Conservation (phyloP, 768 basidiomycete genomes). For the Naganishia kalamii region DNA sequence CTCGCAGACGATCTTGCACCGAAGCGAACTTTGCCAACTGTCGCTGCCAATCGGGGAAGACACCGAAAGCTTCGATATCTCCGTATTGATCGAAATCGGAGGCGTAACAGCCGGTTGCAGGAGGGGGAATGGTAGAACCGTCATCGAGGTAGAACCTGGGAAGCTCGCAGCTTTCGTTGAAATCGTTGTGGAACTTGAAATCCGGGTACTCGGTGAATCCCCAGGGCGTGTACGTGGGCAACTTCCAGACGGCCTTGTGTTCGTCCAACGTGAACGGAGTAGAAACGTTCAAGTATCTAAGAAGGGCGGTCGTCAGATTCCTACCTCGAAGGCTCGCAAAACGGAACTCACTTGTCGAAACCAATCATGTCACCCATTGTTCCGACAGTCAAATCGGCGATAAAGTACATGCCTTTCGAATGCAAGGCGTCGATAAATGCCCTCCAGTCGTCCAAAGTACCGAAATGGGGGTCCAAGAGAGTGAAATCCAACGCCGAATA, state of each 20-base stretch:
- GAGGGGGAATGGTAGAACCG: constrained; percentile 57
- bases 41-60: constrained; percentile 66
- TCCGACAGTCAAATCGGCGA: constrained; percentile 89
- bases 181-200: constrained; percentile 64
- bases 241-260: constrained; percentile 67
- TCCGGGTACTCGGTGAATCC: constrained; percentile 77
- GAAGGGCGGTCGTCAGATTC: not conserved
- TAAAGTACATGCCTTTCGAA: constrained; percentile 76
- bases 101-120: constrained; percentile 64
- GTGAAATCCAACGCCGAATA: constrained; percentile 90
- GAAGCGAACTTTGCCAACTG: constrained; percentile 91
- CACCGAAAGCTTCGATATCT: constrained; percentile 96
- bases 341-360: constrained; percentile 63
- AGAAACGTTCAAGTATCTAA: constrained; percentile 63
- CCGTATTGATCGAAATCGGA: constrained; percentile 94
- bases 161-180: constrained; percentile 66
- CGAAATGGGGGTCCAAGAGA: constrained; percentile 88
- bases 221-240: constrained; percentile 72
- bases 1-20: constrained; percentile 88
- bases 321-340: not conserved
- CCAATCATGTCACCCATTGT: constrained; percentile 85
- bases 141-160: constrained; percentile 77
- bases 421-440: constrained; percentile 70
- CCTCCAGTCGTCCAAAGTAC: constrained; percentile 73
- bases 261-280: constrained; percentile 74